Evolutionary conservation across 2,329 filamentous ascomycete genomes (phyloP), one percentile per base, ranked within the genome.

Genomic region (Diaporthe citrichinensis): DNA sequence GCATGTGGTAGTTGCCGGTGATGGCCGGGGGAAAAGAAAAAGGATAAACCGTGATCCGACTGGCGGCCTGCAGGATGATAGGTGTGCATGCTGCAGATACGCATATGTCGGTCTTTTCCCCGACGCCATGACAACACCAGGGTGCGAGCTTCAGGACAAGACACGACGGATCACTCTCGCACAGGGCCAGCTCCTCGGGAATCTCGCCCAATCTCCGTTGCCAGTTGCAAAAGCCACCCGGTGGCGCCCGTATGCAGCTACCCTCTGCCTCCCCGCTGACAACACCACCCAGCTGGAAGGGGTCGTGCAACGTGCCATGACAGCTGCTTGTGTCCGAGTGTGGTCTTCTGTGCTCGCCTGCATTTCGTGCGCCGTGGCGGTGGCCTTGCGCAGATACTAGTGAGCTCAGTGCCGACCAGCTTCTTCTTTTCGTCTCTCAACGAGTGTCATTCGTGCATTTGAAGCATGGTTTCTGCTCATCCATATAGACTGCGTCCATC

Each of bases 301-400:
- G 44, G 57, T 65, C 28, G 71, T 73, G 58, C 57, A 31, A 62
- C 71, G 39, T 65, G 58, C 23, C 71, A 65, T 55, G 44, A 15
- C 28, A 34, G 49, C n/a, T 39, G 14, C n/a, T 25, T 34, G 46
- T 53, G 34, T 34, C 15, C 31, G 5, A 44, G 58, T 23, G 31
- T 31, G 31, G 31, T 31, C 31, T 31, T 31, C 36, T 39, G 57
- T 41, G 51, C 6, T 17, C 20, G 12, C 28, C n/a, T 9, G 31
- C 17, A 46, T 58, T 61, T 20, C 69, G 41, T 20, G 39, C 41
- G 41, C 55, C 31, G 55, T 59, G 68, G 68, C 53, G 39, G 15
- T 39, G 28, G 34, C 15, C 55, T 72, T 44, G 12, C 23, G 25
- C 36, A 25, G 23, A 25, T 49, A 7, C 12, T 55, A 34, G 14